phyloP scores from a whole-genome alignment of 176 grass and related monocot species.

The Triticum dicoccoides region DNA sequence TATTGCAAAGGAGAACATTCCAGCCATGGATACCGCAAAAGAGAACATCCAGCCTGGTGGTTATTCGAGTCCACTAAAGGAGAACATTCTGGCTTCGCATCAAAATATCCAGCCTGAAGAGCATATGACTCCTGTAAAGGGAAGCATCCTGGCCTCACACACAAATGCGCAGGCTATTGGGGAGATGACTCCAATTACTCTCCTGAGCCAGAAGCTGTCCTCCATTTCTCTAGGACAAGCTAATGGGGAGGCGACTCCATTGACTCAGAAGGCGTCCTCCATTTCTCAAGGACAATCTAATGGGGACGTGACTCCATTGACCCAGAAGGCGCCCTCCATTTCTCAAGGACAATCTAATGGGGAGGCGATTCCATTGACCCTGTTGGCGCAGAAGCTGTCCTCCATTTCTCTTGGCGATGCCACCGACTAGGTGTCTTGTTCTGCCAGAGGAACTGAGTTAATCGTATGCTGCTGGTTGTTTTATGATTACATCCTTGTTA shows the following conservation, averaged over 20 bases:
- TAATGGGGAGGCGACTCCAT: background rate
- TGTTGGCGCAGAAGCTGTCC: constrained; percentile 30
- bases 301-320: background rate
- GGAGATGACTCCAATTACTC: background rate
- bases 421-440: constrained; percentile 2
- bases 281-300: background rate
- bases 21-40: background rate
- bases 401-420: constrained; percentile 30
- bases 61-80: background rate
- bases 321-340: too few species aligned
- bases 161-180: constrained; percentile 4
- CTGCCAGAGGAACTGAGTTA: background rate
- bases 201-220: constrained; percentile 35
- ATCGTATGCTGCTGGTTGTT: background rate
- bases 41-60: constrained; percentile 22
- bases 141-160: background rate
- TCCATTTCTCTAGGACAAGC: background rate
- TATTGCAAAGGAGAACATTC: constrained; percentile 40
- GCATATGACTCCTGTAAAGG: background rate
- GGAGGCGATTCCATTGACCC: background rate
- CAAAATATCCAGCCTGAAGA: constrained; percentile 20
- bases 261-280: constrained; percentile 17
- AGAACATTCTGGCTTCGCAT: background rate
- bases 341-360: background rate
- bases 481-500: constrained; percentile 28